phyloP scores from a whole-genome alignment of 176 grass and related monocot species.

The Puccinellia tenuiflora region DNA sequence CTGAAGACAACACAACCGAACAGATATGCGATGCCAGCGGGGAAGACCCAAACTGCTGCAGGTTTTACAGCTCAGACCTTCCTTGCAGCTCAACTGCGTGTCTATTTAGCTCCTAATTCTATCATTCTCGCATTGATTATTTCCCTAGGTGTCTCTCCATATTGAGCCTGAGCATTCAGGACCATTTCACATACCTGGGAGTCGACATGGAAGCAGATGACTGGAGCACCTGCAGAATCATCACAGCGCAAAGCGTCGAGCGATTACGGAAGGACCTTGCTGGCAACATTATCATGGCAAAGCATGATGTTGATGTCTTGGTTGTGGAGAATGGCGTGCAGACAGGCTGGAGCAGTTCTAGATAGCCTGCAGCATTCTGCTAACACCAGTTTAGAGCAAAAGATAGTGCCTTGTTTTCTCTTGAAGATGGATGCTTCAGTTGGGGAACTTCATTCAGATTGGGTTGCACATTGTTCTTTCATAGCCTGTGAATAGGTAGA shows the following conservation, averaged over 20 bases:
- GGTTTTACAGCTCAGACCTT: constrained; percentile 17
- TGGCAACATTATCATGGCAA: constrained; percentile 49
- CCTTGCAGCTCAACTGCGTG: neutral
- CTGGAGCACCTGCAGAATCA: constrained; percentile 86
- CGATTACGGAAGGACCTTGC: constrained; percentile 35
- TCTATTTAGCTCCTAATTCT: neutral
- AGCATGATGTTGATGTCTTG: constrained; percentile 10
- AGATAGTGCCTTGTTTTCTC: neutral
- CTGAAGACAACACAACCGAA: constrained; percentile 35
- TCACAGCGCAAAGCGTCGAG: constrained; percentile 28
- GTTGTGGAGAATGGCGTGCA: constrained; percentile 33
- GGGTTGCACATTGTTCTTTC: neutral
- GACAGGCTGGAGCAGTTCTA: constrained; percentile 22
- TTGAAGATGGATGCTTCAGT: neutral
- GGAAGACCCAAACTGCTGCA: constrained; percentile 61
- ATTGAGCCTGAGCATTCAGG: constrained; percentile 47
- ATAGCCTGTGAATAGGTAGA: constrained; percentile 23
- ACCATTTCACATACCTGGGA: constrained; percentile 78
- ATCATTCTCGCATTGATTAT: neutral
- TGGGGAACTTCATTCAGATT: constrained; percentile 17
- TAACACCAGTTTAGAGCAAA: neutral
- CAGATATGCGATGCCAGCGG: constrained; percentile 51
- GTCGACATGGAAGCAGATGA: constrained; percentile 65
- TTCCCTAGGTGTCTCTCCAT: constrained; percentile 30
- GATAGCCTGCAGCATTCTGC: neutral